phyloP scores from a whole-genome alignment of 2,329 filamentous ascomycete genomes.

The Penicillium thymicola region DNA sequence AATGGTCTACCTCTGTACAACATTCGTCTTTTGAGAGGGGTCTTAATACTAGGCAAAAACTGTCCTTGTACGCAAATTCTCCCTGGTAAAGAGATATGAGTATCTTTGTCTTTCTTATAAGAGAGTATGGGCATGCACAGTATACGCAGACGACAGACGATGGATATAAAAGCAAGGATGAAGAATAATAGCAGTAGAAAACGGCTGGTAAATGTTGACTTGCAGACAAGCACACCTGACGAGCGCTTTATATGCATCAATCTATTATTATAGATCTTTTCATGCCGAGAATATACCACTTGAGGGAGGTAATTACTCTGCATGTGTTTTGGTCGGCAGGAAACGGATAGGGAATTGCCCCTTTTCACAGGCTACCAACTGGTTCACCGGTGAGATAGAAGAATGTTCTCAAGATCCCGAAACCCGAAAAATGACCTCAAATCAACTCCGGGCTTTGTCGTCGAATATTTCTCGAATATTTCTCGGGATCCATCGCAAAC shows the following conservation, averaged over 20 bases:
- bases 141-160: not conserved
- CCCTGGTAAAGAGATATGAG: not conserved
- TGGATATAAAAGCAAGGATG: not conserved
- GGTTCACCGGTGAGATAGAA: not conserved
- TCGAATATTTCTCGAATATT: constrained; percentile 12
- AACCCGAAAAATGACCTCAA: not conserved
- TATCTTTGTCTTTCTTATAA: not conserved
- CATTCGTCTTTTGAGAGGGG: too few relatives aligned
- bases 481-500: constrained; percentile 16
- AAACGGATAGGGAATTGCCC: not conserved
- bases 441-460: constrained; percentile 1
- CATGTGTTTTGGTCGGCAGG: not conserved
- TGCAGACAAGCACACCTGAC: not conserved
- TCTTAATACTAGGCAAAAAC: too few relatives aligned
- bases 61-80: too few relatives aligned
- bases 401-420: not conserved
- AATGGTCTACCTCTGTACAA: too few relatives aligned
- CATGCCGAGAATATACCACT: not conserved
- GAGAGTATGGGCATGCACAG: not conserved
- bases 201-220: not conserved
- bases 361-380: not conserved
- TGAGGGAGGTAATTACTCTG: not conserved
- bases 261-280: not conserved
- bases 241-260: not conserved
- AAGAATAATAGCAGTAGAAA: not conserved